Base-by-base conservation (phyloP, 2,329 filamentous ascomycete genomes). In the Diplodia corticola region DNA sequence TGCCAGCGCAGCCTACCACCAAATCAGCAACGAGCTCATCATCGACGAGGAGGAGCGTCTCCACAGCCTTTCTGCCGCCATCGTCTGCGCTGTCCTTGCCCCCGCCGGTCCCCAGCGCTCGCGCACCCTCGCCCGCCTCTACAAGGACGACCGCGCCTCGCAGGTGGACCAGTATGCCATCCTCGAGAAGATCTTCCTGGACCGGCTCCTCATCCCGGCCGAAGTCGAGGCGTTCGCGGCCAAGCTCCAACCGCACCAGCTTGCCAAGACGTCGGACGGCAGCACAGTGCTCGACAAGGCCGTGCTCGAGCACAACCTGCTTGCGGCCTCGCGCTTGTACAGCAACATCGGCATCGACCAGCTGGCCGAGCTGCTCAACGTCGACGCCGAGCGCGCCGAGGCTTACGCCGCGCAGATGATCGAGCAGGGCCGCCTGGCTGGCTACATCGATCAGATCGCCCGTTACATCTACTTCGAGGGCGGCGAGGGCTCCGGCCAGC, bases 181-280 rank as follows among this genome's bases (percentile, higher is more conserved):
- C 64, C 82, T 99, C 15, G 95, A 98, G 82, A 98, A 98, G 83
- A 98, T 99, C 87, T 97, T 96, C 78, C 84, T 98, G 57, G 92
- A 98, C 78, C 88, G 93, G 5, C 83, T 99, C 3, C 84, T 99
- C 57, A 86, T 87, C 0, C 87, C 90, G 0, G 85, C 84, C n/a
- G 95, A 99, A 80, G 92, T 97, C 49, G 87, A 89, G 44, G 89
- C 91, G 65, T 99, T 99, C 74, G 90, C 93, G 0, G 83, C 90
- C 71, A 89, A 88, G 61, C 83, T 99, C 57, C 85, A 88, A 65
- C 90, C 91, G 24, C 95, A 99, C 79, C 95, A 99, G 79, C 87
- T 97, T 2, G 95, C 95, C 26, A 89, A 87, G 69, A 97, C 92
- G 0, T 86, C 91, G 0, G 95, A 99, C 77, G 95, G 95, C 1